Percentiles rank a stretch among this genome's conserved stretches.
These are phyloP conservation scores for Salisapilia sapeloensis DNA, from an alignment of 352 stramenopile genomes.

Conservation along the genomic window DNA sequence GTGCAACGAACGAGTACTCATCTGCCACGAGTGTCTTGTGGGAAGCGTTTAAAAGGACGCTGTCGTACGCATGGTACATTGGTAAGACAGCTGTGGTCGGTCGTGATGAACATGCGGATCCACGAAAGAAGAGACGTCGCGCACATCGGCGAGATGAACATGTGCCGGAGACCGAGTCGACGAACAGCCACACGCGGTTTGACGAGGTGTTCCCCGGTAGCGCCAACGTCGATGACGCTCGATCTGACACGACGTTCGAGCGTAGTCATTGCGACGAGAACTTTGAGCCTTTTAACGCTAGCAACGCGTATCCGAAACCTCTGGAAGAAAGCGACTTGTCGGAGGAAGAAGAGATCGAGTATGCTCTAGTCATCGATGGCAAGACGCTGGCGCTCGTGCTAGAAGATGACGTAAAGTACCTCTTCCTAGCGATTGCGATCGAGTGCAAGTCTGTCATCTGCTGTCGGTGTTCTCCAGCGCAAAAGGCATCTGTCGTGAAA, in stretches of 20 bases:
- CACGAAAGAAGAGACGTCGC: slow-evolving; percentile 47
- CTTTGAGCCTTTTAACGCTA: slow-evolving; percentile 48
- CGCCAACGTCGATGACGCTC: slow-evolving; percentile 24
- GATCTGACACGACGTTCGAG: slow-evolving; percentile 30
- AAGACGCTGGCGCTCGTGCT: slow-evolving; percentile 69
- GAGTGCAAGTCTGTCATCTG: slow-evolving; percentile 84
- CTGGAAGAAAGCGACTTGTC: slow-evolving; percentile 28
- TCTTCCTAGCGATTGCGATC: slow-evolving; percentile 74
- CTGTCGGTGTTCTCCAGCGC: slow-evolving; percentile 65
- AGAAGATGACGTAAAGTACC: slow-evolving; percentile 81
- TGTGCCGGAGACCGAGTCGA: slow-evolving; percentile 9
- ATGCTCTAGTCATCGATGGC: slow-evolving; percentile 83
- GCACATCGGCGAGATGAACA: slow-evolving; percentile 29
- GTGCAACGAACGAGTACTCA: slow-evolving; percentile 66
- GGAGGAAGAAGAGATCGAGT: slow-evolving; percentile 66
- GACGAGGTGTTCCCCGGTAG: slow-evolving; percentile 54
- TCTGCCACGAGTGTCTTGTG: slow-evolving; percentile 57
- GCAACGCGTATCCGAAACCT: slow-evolving; percentile 4
- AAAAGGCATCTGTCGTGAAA: slow-evolving; percentile 77
- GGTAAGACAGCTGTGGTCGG: slow-evolving; percentile 52
- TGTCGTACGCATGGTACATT: slow-evolving; percentile 46
- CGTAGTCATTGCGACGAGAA: slow-evolving; percentile 37
- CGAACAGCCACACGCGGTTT: slow-evolving; percentile 21
- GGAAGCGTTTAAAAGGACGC: slow-evolving; percentile 53
- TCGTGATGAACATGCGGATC: slow-evolving; percentile 48